A percentile compares a stretch with the other conserved stretches of the same genome.
phyloP scores from a whole-genome alignment of 805 yeast species.

The Alloascoidea africana region DNA sequence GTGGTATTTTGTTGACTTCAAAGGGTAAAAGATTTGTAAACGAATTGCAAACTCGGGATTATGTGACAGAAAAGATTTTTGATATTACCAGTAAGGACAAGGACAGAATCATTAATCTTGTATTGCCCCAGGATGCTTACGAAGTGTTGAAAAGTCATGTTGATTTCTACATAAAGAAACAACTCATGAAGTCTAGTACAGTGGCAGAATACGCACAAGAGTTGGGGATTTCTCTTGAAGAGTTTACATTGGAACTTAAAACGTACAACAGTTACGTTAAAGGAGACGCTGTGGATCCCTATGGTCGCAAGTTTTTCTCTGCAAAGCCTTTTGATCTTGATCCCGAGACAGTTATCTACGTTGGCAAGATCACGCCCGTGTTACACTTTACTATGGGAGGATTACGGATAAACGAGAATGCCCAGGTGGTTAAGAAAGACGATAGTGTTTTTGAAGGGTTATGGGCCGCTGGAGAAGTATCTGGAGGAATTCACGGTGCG shows the following conservation, averaged over 20 bases:
- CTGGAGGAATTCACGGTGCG: slow-evolving; percentile 46
- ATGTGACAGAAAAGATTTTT: slow-evolving; percentile 42
- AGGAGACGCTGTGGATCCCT: slow-evolving; percentile 22
- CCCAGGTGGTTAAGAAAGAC: slow-evolving; percentile 21
- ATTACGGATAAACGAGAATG: slow-evolving; percentile 32
- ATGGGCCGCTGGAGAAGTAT: slow-evolving; percentile 42
- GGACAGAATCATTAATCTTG: too few relatives aligned
- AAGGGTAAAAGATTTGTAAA: slow-evolving; percentile 42
- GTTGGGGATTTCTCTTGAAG: slow-evolving; percentile 18
- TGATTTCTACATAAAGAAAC: too few relatives aligned
- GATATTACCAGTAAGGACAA: too few relatives aligned
- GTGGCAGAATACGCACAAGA: slow-evolving; percentile 29
- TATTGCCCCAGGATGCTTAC: slow-evolving; percentile 32
- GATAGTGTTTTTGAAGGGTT: slow-evolving; percentile 21
- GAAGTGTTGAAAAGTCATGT: slow-evolving; percentile 35
- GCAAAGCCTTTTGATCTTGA: slow-evolving; percentile 26
- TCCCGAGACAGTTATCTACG: slow-evolving; percentile 27
- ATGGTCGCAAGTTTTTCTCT: slow-evolving; percentile 33
- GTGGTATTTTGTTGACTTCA: slow-evolving; percentile 39
- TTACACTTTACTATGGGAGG: slow-evolving; percentile 63
- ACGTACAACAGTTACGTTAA: slow-evolving; percentile 25
- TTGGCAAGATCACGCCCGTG: slow-evolving; percentile 38
- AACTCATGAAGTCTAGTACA: slow-evolving; percentile 30
- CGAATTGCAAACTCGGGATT: slow-evolving; percentile 45
- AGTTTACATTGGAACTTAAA: slow-evolving; percentile 20